Evolutionary conservation across 257 asterid species (phyloP).

Genomic region (Paulownia fortunei): DNA sequence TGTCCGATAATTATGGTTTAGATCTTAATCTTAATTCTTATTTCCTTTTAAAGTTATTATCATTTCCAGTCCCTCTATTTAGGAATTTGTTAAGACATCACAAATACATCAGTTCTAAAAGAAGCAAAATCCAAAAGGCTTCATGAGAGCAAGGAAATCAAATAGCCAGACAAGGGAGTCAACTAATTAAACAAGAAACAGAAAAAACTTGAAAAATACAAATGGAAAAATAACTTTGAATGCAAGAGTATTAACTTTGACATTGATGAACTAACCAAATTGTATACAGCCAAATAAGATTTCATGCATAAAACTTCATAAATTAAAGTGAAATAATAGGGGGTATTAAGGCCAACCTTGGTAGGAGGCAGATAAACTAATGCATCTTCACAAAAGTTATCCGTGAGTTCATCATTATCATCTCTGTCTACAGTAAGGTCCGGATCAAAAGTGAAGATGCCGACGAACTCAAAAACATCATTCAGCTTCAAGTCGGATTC

Average conservation of each 20-base stretch:
- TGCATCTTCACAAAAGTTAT: slow-evolving; percentile 59
- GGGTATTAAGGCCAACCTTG: slow-evolving; percentile 54
- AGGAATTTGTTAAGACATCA: too few relatives aligned
- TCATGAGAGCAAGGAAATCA: too few relatives aligned
- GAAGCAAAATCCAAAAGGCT: too few relatives aligned
- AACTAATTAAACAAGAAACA: background rate
- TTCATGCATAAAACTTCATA: slow-evolving; percentile 2
- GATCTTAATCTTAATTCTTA: too few relatives aligned
- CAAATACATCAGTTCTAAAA: too few relatives aligned
- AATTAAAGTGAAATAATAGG: background rate
- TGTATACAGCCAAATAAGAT: background rate
- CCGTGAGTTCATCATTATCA: slow-evolving; percentile 49
- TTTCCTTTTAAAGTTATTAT: too few relatives aligned
- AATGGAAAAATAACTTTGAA: background rate
- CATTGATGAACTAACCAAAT: background rate
- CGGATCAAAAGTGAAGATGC: slow-evolving; percentile 73
- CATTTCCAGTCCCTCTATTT: too few relatives aligned
- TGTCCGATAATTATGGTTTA: too few relatives aligned
- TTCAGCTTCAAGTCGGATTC: slow-evolving; percentile 82
- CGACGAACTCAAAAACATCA: slow-evolving; percentile 91
- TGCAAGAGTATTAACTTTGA: background rate
- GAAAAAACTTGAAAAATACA: background rate
- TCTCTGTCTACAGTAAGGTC: slow-evolving; percentile 50
- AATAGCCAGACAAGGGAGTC: background rate
- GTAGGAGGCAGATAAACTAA: slow-evolving; percentile 56